phyloP scores from a whole-genome alignment of 805 yeast species.

The Saccharomycopsis fibuligera region DNA sequence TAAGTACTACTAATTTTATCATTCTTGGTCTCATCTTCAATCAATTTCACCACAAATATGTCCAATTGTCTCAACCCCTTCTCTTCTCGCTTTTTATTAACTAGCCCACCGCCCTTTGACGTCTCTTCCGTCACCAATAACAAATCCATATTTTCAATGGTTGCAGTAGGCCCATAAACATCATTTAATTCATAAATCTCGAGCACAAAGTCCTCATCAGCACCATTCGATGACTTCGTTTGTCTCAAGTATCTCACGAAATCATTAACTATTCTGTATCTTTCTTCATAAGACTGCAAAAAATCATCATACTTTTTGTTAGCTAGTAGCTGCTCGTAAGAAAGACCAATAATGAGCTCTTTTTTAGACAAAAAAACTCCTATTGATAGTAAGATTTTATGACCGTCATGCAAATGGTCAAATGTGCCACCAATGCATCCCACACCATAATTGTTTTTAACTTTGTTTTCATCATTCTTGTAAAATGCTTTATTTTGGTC shows the following conservation, averaged over 20 bases:
- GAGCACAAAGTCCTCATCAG: slow-evolving; percentile 34
- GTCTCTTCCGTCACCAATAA: slow-evolving; percentile 82
- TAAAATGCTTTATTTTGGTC: neutral
- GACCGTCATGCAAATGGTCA: slow-evolving; percentile 95
- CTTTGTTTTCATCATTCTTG: neutral
- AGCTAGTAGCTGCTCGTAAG: slow-evolving; percentile 64
- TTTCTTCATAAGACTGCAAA: slow-evolving; percentile 49
- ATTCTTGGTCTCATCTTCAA: slow-evolving; percentile 56
- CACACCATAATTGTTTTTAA: slow-evolving; percentile 22
- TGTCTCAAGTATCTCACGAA: slow-evolving; percentile 43
- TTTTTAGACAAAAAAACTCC: slow-evolving; percentile 54
- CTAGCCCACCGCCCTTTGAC: slow-evolving; percentile 59
- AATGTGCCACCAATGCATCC: slow-evolving; percentile 92
- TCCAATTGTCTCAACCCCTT: slow-evolving; percentile 47
- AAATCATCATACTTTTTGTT: slow-evolving; percentile 70
- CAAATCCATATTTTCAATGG: slow-evolving; percentile 64
- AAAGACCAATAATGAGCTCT: slow-evolving; percentile 71
- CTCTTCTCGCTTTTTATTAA: slow-evolving; percentile 58
- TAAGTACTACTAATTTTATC: slow-evolving; percentile 79
- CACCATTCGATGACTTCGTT: too few relatives aligned
- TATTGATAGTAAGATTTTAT: slow-evolving; percentile 72
- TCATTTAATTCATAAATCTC: slow-evolving; percentile 67
- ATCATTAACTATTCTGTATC: slow-evolving; percentile 40
- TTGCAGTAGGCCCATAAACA: slow-evolving; percentile 91
- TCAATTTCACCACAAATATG: slow-evolving; percentile 51